Conservation (phyloP, 371 early-diverging fungal genomes). For the Conidiobolus incongruus region DNA sequence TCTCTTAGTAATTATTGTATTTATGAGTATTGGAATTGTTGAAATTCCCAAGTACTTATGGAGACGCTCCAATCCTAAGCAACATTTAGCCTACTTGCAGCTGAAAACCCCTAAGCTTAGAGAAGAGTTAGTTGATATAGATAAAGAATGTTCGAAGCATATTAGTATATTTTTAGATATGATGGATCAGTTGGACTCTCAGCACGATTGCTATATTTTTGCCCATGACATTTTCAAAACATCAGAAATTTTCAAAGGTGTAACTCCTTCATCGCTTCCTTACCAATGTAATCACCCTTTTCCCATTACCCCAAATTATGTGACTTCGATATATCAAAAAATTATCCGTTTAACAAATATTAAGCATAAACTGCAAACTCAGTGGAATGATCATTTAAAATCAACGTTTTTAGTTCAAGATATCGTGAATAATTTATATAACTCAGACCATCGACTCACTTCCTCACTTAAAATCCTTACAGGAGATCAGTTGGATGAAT, state of each 20-base stretch:
- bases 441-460: constrained; percentile 9
- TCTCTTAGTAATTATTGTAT: constrained; percentile 44
- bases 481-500: not conserved
- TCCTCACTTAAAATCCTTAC: not conserved
- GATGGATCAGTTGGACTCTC: not conserved
- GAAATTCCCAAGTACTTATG: constrained; percentile 58
- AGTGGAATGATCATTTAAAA: constrained; percentile 25
- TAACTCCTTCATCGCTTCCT: not conserved
- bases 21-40: constrained; percentile 74
- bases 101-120: constrained; percentile 32
- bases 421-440: constrained; percentile 24
- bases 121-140: constrained; percentile 42
- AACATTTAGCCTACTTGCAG: constrained; percentile 30
- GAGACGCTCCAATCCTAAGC: constrained; percentile 24
- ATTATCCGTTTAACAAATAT: not conserved
- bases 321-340: constrained; percentile 12
- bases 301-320: not conserved
- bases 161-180: constrained; percentile 7
- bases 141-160: constrained; percentile 29
- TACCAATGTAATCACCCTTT: not conserved
- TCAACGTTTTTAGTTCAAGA: constrained; percentile 40
- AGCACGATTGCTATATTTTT: not conserved
- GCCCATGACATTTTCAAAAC: not conserved
- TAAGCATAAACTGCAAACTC: not conserved
- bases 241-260: not conserved